Conservation (phyloP, 2,329 filamentous ascomycete genomes). For the Ophiostoma ulmi region DNA sequence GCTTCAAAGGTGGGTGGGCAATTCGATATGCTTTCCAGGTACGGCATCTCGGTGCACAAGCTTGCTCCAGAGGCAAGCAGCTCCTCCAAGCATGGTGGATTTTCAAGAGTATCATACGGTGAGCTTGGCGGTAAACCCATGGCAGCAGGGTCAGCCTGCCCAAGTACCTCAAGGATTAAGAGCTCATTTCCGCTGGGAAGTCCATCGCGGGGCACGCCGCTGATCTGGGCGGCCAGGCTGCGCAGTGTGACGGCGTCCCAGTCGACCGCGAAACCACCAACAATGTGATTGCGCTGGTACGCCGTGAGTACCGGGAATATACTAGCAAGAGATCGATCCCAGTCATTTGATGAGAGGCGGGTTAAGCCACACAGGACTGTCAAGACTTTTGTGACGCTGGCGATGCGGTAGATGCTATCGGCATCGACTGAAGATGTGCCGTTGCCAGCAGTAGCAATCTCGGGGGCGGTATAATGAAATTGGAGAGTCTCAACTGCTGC, state of each 20-base stretch:
- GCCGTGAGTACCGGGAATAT: neutral
- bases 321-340: neutral
- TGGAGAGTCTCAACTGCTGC: conserved; percentile 26
- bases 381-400: conserved; percentile 38
- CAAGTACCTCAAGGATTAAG: neutral
- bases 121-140: neutral
- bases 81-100: neutral
- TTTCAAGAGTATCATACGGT: neutral
- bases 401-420: conserved; percentile 37
- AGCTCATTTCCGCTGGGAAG: conserved; percentile 1
- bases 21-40: neutral
- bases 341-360: neutral
- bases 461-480: conserved; percentile 39
- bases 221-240: neutral
- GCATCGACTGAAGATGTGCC: conserved; percentile 32
- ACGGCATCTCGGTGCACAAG: neutral
- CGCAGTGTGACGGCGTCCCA: neutral
- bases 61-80: neutral
- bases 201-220: neutral
- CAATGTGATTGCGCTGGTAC: neutral
- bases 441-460: conserved; percentile 28
- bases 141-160: neutral
- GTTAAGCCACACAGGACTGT: conserved; percentile 29
- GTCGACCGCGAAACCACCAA: neutral
- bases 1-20: neutral